Evolutionary conservation across 495 filamentous ascomycete species (phyloP).

Genomic region (Hypoxylon rickii): DNA sequence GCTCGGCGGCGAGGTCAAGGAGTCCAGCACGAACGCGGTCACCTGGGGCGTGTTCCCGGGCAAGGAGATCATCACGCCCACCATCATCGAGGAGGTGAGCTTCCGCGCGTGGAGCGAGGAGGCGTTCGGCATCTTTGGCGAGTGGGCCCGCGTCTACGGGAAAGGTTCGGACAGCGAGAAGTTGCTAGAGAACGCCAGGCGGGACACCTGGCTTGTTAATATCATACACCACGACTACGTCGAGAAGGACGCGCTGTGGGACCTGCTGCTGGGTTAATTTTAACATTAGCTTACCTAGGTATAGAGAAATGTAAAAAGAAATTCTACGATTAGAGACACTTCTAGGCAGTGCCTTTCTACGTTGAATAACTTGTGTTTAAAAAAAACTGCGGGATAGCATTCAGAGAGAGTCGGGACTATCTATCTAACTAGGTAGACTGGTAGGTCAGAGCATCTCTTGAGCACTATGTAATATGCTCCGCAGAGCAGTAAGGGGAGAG

Average conservation of each 20-base stretch:
- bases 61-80: conserved; percentile 96
- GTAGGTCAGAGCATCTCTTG: too few species aligned
- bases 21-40: conserved; percentile 79
- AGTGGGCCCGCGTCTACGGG: conserved; percentile 87
- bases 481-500: too few species aligned
- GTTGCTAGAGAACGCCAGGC: conserved; percentile 66
- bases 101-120: conserved; percentile 96
- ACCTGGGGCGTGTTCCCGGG: conserved; percentile 97
- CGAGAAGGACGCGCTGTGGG: conserved; percentile 67
- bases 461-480: too few species aligned
- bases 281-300: too few species aligned
- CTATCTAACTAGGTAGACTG: too few species aligned
- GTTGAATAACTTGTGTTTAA: too few species aligned
- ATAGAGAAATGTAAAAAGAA: conserved; percentile 3
- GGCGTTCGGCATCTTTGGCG: conserved; percentile 91
- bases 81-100: conserved; percentile 95
- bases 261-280: conserved; percentile 48
- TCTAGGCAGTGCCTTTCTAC: too few species aligned
- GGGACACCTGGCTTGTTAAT: conserved; percentile 84
- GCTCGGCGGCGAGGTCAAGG: conserved; percentile 26
- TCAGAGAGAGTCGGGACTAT: too few species aligned
- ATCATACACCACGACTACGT: conserved; percentile 86
- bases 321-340: not conserved
- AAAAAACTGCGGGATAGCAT: too few species aligned
- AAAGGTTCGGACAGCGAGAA: conserved; percentile 65